These are phyloP conservation scores for Hypsizygus marmoreus DNA, from an alignment of 768 basidiomycete species.

Conservation along the genomic window DNA sequence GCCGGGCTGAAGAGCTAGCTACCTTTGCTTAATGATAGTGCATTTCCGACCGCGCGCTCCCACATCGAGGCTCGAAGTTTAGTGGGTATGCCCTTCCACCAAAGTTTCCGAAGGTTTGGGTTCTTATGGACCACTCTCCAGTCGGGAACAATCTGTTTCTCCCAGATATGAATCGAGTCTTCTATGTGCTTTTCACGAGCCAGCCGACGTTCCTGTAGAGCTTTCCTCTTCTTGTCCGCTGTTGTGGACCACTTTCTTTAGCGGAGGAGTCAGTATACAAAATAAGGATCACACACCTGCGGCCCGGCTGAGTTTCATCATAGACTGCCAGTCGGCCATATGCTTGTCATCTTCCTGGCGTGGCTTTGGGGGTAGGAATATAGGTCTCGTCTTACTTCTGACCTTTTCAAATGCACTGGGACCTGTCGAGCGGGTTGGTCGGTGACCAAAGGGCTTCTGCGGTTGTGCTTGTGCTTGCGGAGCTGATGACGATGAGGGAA, in stretches of 20 bases:
- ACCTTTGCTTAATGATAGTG: constrained; percentile 83
- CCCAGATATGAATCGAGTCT: constrained; percentile 73
- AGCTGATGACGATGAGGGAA: constrained; percentile 33
- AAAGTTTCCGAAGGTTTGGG: constrained; percentile 64
- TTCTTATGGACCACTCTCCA: constrained; percentile 77
- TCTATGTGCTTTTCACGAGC: constrained; percentile 70
- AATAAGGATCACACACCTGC: constrained; percentile 49
- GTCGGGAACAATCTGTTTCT: constrained; percentile 77
- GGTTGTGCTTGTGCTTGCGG: constrained; percentile 14
- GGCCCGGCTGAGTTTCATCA: constrained; percentile 81
- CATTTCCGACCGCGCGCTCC: constrained; percentile 85
- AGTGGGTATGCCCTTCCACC: constrained; percentile 89
- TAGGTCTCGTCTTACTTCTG: constrained; percentile 80
- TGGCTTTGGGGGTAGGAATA: constrained; percentile 82
- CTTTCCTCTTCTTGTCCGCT: constrained; percentile 75
- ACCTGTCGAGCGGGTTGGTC: constrained; percentile 54
- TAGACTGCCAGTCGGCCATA: constrained; percentile 80
- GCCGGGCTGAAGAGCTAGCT: constrained; percentile 17
- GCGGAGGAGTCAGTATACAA: not conserved
- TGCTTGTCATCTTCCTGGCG: constrained; percentile 81
- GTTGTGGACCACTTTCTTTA: not conserved
- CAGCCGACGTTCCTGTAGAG: constrained; percentile 60
- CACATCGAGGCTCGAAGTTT: constrained; percentile 80
- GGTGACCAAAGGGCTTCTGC: constrained; percentile 38
- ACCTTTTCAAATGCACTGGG: constrained; percentile 79